Evolutionary conservation across 768 basidiomycete genomes (phyloP).

Genomic region (Coprinopsis marcescibilis): DNA sequence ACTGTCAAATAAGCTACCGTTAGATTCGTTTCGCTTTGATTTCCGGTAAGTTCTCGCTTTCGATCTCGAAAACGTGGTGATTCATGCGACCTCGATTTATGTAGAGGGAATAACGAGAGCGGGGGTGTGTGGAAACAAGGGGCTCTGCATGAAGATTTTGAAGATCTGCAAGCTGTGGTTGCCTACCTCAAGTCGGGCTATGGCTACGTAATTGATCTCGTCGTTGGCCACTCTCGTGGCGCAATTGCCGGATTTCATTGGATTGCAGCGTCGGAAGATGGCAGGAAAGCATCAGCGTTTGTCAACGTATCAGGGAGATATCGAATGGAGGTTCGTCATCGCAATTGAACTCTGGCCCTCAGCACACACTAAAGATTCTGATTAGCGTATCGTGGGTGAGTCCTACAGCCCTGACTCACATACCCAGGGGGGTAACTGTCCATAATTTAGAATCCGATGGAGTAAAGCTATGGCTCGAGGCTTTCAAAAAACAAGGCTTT

Average conservation of each 20-base stretch:
- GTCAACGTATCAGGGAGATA: conserved; percentile 77
- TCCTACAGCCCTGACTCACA: too few relatives aligned
- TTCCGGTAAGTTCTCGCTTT: conserved; percentile 59
- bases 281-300: conserved; percentile 48
- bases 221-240: conserved; percentile 79
- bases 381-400: too few relatives aligned
- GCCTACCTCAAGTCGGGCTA: conserved; percentile 50
- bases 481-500: conserved; percentile 52
- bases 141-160: conserved; percentile 52
- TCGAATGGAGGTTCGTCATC: conserved; percentile 61
- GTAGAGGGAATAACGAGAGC: conserved; percentile 74
- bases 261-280: conserved; percentile 60
- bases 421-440: too few relatives aligned
- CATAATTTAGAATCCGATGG: conserved; percentile 18
- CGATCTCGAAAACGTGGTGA: background rate
- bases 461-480: conserved; percentile 38
- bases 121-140: conserved; percentile 60
- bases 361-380: too few relatives aligned
- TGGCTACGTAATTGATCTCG: conserved; percentile 63
- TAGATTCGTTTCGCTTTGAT: conserved; percentile 84
- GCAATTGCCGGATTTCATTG: conserved; percentile 63
- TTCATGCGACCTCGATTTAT: background rate
- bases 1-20: conserved; percentile 55
- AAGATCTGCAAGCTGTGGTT: conserved; percentile 63
- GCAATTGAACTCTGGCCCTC: background rate